Conservation (phyloP, 345 rosid genomes). For the Murraya paniculata region DNA sequence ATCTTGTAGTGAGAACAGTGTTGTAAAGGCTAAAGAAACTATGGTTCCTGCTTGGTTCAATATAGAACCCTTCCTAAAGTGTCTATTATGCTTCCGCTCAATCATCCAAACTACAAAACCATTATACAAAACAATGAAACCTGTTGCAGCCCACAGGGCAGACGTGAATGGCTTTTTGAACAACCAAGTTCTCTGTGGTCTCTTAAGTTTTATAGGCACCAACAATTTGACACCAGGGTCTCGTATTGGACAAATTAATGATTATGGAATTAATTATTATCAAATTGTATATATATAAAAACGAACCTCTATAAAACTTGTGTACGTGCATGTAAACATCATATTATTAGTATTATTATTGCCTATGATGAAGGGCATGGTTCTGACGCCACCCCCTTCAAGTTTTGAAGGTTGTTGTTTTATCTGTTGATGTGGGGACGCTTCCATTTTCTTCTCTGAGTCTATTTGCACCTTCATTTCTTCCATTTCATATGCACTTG, state of each 20-base stretch:
- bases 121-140: slow-evolving; percentile 9
- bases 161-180: slow-evolving; percentile 23
- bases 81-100: slow-evolving; percentile 11
- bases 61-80: slow-evolving; percentile 1
- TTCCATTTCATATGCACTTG: too few relatives aligned
- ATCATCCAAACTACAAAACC: slow-evolving; percentile 30
- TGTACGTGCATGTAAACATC: too few relatives aligned
- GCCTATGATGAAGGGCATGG: slow-evolving; percentile 83
- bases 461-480: too few relatives aligned
- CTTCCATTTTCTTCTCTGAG: too few relatives aligned
- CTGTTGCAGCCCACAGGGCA: slow-evolving; percentile 16
- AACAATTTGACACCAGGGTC: slow-evolving; percentile 18
- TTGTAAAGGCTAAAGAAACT: slow-evolving; percentile 22
- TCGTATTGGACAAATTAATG: background rate
- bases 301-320: too few relatives aligned
- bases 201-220: background rate
- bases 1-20: slow-evolving; percentile 29
- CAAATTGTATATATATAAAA: too few relatives aligned
- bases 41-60: slow-evolving; percentile 16
- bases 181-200: slow-evolving; percentile 18
- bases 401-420: too few relatives aligned
- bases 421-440: too few relatives aligned
- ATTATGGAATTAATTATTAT: background rate
- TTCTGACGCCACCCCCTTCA: slow-evolving; percentile 59
- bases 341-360: background rate